Percentiles rank a stretch among this genome's conserved stretches.
Conservation (phyloP, 2,329 filamentous ascomycete species). For the Plenodomus lindquistii region DNA sequence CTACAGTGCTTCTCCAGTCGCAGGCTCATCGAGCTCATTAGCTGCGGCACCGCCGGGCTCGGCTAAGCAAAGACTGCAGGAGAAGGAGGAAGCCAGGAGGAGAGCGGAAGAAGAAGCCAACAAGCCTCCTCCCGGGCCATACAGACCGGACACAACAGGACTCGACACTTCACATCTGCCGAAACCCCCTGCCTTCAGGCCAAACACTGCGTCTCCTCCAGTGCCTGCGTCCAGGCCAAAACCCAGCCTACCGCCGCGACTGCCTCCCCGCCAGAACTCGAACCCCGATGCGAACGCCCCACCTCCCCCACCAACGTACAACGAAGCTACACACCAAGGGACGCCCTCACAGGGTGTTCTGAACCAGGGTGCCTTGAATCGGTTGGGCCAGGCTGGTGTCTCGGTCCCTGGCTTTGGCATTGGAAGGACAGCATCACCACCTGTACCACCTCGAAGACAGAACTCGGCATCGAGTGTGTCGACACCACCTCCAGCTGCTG, state of each 20-base stretch:
- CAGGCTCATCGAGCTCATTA: conserved; percentile 45
- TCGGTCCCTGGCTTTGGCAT: conserved; percentile 81
- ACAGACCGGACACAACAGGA: conserved; percentile 71
- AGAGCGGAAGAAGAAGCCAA: conserved; percentile 42
- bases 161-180: conserved; percentile 70
- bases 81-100: conserved; percentile 38
- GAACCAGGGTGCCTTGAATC: conserved; percentile 64
- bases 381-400: conserved; percentile 74
- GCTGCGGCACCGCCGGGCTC: conserved; percentile 49
- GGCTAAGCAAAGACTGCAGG: conserved; percentile 43
- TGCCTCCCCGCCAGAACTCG: conserved; percentile 70
- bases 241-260: conserved; percentile 66
- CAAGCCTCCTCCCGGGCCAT: conserved; percentile 63
- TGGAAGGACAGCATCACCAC: conserved; percentile 50
- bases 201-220: conserved; percentile 30
- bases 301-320: conserved; percentile 54
- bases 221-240: conserved; percentile 47
- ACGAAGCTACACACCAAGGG: conserved; percentile 41
- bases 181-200: conserved; percentile 66
- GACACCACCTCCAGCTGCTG: conserved; percentile 22
- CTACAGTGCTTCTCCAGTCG: conserved; percentile 50
- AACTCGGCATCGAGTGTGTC: conserved; percentile 21
- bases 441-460: conserved; percentile 43
- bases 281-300: conserved; percentile 52
- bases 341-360: conserved; percentile 46